Conservation (phyloP, 1,139 yeast genomes). For the Saccharomyces pastorianus region DNA sequence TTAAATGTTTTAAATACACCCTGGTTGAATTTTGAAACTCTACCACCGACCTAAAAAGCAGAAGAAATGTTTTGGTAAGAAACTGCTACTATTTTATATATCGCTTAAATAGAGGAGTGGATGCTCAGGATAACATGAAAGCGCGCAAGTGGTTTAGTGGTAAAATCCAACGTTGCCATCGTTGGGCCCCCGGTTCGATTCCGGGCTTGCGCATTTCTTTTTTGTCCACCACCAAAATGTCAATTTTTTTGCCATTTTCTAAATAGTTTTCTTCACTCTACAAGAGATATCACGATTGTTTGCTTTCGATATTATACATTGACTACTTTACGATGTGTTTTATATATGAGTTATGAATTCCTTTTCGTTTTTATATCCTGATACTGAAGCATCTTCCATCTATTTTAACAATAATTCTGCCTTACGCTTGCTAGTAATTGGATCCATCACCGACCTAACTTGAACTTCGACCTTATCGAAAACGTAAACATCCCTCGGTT, state of each 20-base stretch:
- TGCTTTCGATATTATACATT: background rate
- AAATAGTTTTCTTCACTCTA: background rate
- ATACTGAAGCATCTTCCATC: background rate
- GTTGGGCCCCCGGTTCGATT: conserved; percentile 10
- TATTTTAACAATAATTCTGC: conserved; percentile 63
- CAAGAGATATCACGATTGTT: background rate
- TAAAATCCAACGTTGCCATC: conserved; percentile 9
- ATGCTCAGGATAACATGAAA: too few species aligned
- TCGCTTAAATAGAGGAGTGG: too few species aligned
- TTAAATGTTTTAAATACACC: too few species aligned
- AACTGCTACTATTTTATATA: too few species aligned
- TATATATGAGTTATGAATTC: background rate
- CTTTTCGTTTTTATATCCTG: background rate
- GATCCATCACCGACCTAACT: conserved; percentile 76
- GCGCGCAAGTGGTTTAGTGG: conserved; percentile 9
- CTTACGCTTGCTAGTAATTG: conserved; percentile 84
- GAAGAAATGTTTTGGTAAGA: too few species aligned
- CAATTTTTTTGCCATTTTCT: background rate
- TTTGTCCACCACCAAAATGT: background rate
- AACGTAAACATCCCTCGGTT: conserved; percentile 49
- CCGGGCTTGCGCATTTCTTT: conserved; percentile 8
- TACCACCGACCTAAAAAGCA: too few species aligned
- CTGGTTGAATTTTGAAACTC: too few species aligned
- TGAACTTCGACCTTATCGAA: conserved; percentile 82
- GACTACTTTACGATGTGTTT: background rate